These are phyloP conservation scores for Sonneratia caseolaris DNA, from an alignment of 345 rosid species.

Conservation along the genomic window DNA sequence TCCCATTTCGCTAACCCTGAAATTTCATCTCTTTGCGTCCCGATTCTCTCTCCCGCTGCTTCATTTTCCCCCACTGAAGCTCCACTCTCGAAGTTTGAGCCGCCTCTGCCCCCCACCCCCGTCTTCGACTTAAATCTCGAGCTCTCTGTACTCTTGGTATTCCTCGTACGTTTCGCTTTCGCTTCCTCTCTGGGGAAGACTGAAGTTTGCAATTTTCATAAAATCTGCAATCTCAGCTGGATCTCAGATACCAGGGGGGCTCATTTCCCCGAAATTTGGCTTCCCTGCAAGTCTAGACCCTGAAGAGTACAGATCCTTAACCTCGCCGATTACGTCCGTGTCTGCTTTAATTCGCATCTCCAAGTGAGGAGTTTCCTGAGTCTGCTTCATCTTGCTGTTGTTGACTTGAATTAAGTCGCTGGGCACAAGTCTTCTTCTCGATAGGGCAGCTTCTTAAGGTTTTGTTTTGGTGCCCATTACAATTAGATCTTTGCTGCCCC, in stretches of 20 bases:
- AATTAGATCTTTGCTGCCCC: background rate
- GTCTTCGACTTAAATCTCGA: background rate
- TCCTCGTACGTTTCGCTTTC: background rate
- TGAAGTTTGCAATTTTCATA: background rate
- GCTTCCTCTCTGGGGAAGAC: background rate
- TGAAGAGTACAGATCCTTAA: background rate
- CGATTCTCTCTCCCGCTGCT: background rate
- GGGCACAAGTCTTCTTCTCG: background rate
- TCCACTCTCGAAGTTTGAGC: background rate
- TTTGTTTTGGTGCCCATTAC: background rate
- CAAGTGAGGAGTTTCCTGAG: background rate
- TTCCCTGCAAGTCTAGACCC: background rate
- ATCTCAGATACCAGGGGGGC: constrained; percentile 6
- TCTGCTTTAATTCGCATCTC: background rate
- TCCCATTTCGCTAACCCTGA: background rate
- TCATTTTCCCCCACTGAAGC: background rate
- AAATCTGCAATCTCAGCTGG: background rate
- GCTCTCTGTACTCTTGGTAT: background rate
- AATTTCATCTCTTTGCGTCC: background rate
- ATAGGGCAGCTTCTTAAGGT: background rate
- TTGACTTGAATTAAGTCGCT: background rate
- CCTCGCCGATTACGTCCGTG: background rate
- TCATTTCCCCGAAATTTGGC: background rate
- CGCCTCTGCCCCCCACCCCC: background rate
- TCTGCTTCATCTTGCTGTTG: background rate